These are phyloP conservation scores for Barnettozyma populi DNA, from an alignment of 805 yeast genomes.

Conservation along the genomic window DNA sequence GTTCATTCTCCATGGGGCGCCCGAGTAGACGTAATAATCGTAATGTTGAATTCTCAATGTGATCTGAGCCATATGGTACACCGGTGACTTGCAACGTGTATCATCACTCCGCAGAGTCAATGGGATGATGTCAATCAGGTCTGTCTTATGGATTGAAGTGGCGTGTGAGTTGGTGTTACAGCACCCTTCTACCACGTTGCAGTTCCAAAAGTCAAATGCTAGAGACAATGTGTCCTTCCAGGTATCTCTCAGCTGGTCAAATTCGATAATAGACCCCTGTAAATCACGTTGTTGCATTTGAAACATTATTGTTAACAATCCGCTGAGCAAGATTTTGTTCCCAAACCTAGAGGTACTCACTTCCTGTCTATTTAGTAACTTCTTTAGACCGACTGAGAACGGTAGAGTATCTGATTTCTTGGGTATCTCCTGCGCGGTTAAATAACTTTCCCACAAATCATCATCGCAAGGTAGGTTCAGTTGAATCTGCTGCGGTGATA, in stretches of 20 bases:
- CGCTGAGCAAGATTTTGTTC: slow-evolving; percentile 59
- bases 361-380: slow-evolving; percentile 47
- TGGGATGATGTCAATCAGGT: slow-evolving; percentile 14
- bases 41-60: slow-evolving; percentile 68
- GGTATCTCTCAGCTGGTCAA: slow-evolving; percentile 35
- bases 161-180: slow-evolving; percentile 21
- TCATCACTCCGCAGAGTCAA: slow-evolving; percentile 27
- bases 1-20: slow-evolving; percentile 77
- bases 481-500: slow-evolving; percentile 57
- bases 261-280: slow-evolving; percentile 46
- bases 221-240: slow-evolving; percentile 72
- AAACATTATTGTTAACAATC: slow-evolving; percentile 58
- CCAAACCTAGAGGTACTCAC: slow-evolving; percentile 51
- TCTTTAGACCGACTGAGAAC: slow-evolving; percentile 54
- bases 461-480: slow-evolving; percentile 61
- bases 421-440: slow-evolving; percentile 25
- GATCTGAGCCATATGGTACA: slow-evolving; percentile 70
- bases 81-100: slow-evolving; percentile 56
- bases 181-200: slow-evolving; percentile 35
- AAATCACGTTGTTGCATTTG: slow-evolving; percentile 71
- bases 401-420: slow-evolving; percentile 29
- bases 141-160: slow-evolving; percentile 19
- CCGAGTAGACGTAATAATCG: slow-evolving; percentile 74
- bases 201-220: slow-evolving; percentile 67
- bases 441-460: slow-evolving; percentile 45